phyloP scores from a whole-genome alignment of 2,329 filamentous ascomycete genomes.

The Colletotrichum karsti region DNA sequence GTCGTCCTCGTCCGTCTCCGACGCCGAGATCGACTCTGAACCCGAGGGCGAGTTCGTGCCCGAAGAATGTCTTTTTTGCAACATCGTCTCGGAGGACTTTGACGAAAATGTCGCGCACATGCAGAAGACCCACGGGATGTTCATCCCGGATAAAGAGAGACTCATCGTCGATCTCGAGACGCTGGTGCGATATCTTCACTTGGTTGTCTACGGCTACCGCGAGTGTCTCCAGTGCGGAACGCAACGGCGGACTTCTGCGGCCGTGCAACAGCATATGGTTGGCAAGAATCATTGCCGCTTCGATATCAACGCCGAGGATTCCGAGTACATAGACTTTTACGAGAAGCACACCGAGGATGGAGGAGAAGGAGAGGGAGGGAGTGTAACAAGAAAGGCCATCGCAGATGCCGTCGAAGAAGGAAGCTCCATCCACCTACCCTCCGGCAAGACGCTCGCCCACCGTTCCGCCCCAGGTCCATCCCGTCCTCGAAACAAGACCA shows the following conservation, averaged over 20 bases:
- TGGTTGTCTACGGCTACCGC: conserved; percentile 55
- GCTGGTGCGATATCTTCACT: conserved; percentile 55
- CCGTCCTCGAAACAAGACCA: neutral
- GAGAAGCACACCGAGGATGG: conserved; percentile 33
- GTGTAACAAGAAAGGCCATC: neutral
- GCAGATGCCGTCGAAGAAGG: conserved; percentile 32
- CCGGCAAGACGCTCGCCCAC: conserved; percentile 43
- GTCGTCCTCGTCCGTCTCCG: conserved; percentile 7
- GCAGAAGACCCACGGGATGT: conserved; percentile 55
- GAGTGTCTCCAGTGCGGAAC: conserved; percentile 62
- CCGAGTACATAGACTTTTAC: conserved; percentile 52
- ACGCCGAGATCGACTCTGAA: neutral
- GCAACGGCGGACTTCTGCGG: conserved; percentile 49
- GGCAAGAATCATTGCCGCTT: conserved; percentile 57
- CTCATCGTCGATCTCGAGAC: conserved; percentile 56
- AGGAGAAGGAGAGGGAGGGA: neutral
- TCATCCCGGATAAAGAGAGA: conserved; percentile 46
- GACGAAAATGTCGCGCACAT: conserved; percentile 55
- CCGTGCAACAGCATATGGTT: conserved; percentile 60
- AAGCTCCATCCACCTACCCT: conserved; percentile 42
- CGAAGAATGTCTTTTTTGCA: conserved; percentile 54
- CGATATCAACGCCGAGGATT: conserved; percentile 42
- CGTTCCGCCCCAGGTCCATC: conserved; percentile 27
- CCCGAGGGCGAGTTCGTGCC: conserved; percentile 32
- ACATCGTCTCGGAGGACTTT: conserved; percentile 36